Evolutionary conservation across 805 yeast species (phyloP), one percentile per base, ranked within the genome.

Genomic region (Debaryomyces maramus): DNA sequence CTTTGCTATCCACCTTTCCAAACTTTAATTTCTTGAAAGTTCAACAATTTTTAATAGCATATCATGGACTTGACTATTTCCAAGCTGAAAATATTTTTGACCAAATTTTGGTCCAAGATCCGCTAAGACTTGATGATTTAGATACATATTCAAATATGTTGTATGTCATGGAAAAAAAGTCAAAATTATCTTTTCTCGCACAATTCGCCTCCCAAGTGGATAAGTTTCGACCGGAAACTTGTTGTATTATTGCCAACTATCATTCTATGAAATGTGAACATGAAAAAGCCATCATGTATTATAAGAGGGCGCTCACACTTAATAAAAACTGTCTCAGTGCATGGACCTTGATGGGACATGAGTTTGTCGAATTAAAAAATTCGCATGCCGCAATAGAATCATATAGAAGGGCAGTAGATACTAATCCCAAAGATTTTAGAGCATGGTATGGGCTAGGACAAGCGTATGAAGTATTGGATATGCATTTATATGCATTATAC

Each of bases 391-490:
- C 99, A 1, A 93, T 93, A 39, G 97, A 91, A 67, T 82, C 95
- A 43, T 93, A 93, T 58, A 68, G 98, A 49, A 69, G 96, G 32
- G 99, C 98, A 0, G 91, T 90, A 1, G 97, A 89, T 57, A 83
- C 90, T 2, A 88, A 87, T 55, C 77, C 81, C 32, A 83, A 85
- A 55, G 99, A 93, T 58, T 95, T 86, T 60, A 72, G 96, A 37
- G 98, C 98, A 0, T 93, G 99, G 99, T 93, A 91, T 61, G 99
- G 99, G 2, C 70, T 93, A 38, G 99, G 99, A 0, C 98, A 93
- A 63, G 98, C 98, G 1, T 93, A 93, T 58, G 99, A 93, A 60
- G 96, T 93, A 8, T 67, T 91, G 40, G 97, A 91, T 51, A 91
- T 91, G 97, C 93, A 88, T 57, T 70, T 87, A 44, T 93, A 90